phyloP scores from a whole-genome alignment of 176 grass and related monocot species.

The Hyparrhenia diplandra region DNA sequence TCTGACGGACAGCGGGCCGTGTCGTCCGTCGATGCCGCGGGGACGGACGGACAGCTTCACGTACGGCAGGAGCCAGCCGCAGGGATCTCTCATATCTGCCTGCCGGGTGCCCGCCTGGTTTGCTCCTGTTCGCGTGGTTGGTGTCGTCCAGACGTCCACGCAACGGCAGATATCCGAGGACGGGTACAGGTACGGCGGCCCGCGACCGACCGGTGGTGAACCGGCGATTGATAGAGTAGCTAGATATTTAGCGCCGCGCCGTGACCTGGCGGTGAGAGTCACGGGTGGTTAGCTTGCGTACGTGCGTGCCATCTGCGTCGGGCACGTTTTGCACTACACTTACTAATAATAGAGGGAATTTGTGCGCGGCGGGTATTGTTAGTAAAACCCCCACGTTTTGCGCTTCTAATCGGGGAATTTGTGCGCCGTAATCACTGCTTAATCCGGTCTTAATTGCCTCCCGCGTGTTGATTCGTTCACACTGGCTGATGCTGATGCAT shows the following conservation, averaged over 20 bases:
- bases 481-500: not conserved
- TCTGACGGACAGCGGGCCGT: too few relatives aligned
- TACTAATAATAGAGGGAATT: constrained; percentile 3
- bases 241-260: not conserved
- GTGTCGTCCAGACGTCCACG: not conserved
- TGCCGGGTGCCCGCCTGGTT: not conserved
- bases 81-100: too few relatives aligned
- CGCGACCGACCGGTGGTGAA: too few relatives aligned
- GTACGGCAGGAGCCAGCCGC: too few relatives aligned
- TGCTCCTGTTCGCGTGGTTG: not conserved
- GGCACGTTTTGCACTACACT: constrained; percentile 15
- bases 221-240: too few relatives aligned
- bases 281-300: not conserved
- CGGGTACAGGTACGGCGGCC: too few relatives aligned
- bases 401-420: constrained; percentile 7
- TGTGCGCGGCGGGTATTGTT: not conserved
- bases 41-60: too few relatives aligned
- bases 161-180: not conserved
- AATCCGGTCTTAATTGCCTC: not conserved
- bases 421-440: not conserved
- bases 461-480: constrained; percentile 17
- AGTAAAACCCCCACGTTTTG: not conserved
- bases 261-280: not conserved
- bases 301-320: not conserved
- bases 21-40: too few relatives aligned